Base-by-base conservation (phyloP, 2,329 filamentous ascomycete genomes). In the Pestalotiopsis sp. region DNA sequence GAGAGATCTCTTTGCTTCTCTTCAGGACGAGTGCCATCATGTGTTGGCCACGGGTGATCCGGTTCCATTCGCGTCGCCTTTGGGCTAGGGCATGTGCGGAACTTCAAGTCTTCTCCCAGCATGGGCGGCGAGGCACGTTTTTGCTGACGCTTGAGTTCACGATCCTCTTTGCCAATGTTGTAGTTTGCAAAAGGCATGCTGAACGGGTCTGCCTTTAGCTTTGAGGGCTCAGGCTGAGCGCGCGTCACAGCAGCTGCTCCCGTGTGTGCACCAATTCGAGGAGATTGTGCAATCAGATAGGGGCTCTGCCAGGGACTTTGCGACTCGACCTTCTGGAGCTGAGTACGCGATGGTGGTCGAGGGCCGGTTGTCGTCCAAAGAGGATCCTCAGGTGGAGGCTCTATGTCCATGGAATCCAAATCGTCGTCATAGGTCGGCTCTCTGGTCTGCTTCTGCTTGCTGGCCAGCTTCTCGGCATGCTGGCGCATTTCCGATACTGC, bases 21-120 rank as follows among this genome's bases (percentile, higher is more conserved):
- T 76, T 86, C 84, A 36, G 78, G 73, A 66, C 75, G 68, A n/a
- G 84, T 77, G 69, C 79, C 80, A 70, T 81, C 78, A 86, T 77
- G 81, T 13, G 68, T 72, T 38, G 83, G 78, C 82, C 76, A 89
- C 73, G 82, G 87, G 76, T 94, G 92, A 68, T 93, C 91, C 0
- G 92, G 90, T 76, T 97, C 94, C 75, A 97, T 92, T 75, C 93
- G 91, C 17, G 94, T 97, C 67, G 91, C 88, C 78, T 95, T 91
- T 5, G 95, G 95, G 31, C 95, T 97, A 11, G 87, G 86, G 77
- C 94, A 97, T 77, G 88, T 88, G 41, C 94, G 93, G 78, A 98
- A 97, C 31, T 86, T 84, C 67, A 98, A 87, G 73, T 97, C 92
- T 68, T 85, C 83, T 68, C 95, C 95, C 12, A 97, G 88, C 94